phyloP scores from a whole-genome alignment of 352 stramenopile species.

The Phytopythium mirpurense region DNA sequence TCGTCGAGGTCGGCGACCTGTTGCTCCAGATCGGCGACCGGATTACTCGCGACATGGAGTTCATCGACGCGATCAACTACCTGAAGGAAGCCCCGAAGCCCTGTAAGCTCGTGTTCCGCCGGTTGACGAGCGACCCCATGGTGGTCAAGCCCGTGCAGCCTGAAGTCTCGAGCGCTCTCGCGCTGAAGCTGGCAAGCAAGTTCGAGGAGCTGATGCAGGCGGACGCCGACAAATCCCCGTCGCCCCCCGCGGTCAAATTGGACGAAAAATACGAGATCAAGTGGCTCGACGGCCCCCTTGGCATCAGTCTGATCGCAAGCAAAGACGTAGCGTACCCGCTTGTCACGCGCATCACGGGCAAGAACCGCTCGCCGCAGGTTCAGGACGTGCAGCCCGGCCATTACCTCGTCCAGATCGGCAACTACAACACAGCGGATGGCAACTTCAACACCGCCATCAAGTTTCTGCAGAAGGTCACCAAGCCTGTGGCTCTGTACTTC shows the following conservation, averaged over 20 bases:
- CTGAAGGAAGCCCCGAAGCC: constrained; percentile 78
- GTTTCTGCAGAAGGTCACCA: constrained; percentile 84
- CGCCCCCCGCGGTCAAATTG: constrained; percentile 63
- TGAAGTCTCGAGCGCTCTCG: constrained; percentile 62
- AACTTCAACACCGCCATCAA: constrained; percentile 90
- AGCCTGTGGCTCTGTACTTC: constrained; percentile 81
- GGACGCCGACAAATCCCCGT: constrained; percentile 67
- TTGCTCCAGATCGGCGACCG: constrained; percentile 68
- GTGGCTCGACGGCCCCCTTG: constrained; percentile 80
- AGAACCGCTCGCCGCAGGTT: constrained; percentile 84
- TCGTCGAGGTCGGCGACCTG: constrained; percentile 81
- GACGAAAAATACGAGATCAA: constrained; percentile 86
- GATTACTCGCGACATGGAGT: constrained; percentile 74
- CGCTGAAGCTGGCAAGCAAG: constrained; percentile 63
- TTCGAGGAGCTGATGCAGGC: constrained; percentile 69
- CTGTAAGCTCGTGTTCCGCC: constrained; percentile 69
- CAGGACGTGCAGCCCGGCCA: constrained; percentile 84
- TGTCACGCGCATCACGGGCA: constrained; percentile 84
- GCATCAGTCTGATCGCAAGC: constrained; percentile 85
- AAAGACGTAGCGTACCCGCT: constrained; percentile 84
- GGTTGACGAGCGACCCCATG: constrained; percentile 68
- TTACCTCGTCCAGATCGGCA: constrained; percentile 84
- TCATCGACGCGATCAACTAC: constrained; percentile 78
- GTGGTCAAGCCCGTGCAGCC: constrained; percentile 71
- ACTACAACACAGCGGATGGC: constrained; percentile 75